Evolutionary conservation across 2,329 filamentous ascomycete species (phyloP), one percentile per base, ranked within the genome.

Genomic region (Capronia americana): DNA sequence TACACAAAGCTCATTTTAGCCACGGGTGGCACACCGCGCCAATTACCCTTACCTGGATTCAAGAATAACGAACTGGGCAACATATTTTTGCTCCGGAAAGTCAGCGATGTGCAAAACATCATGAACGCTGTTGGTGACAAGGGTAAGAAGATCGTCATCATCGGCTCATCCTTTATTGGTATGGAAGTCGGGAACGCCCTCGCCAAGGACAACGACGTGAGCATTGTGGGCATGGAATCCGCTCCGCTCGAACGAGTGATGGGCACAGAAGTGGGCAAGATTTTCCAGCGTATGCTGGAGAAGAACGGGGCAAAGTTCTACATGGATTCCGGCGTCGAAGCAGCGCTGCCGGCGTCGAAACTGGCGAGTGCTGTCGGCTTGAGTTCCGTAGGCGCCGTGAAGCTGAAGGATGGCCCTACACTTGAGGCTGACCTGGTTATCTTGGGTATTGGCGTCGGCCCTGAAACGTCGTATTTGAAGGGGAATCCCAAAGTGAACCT

Each of bases 101-200:
- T 96, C n/a, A 85, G 89, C 50, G 89, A 98, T 75, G 87, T 89
- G 0, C 87, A 93, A 76, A 85, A 84, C 65, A 97, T 99, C 71
- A 84, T 92, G 28, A 84, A 83, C 1, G 92, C 92, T 6, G 91
- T 96, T 55, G 92, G 92, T 6, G 81, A 86, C 32, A 87, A 92
- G 51, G 88, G 88, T 66, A 97, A 97, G 85, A 97, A 97, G 79
- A 88, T 99, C 71, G 92, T 97, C 55, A 85, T 99, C 14, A 84
- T 99, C 61, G 95, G 95, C 48, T 94, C 91, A 66, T 96, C 92
- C 0, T 99, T 99, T 79, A 99, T 99, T 75, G 95, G 95, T 48
- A 96, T 99, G 91, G 95, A 99, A 79, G 87, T 96, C n/a, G 94
- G 91, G 68, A 95, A 93, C 70, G 90, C 82, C 61, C 81, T 96